Conservation (phyloP, 2,329 filamentous ascomycete genomes). For the Alternaria gansuensis region DNA sequence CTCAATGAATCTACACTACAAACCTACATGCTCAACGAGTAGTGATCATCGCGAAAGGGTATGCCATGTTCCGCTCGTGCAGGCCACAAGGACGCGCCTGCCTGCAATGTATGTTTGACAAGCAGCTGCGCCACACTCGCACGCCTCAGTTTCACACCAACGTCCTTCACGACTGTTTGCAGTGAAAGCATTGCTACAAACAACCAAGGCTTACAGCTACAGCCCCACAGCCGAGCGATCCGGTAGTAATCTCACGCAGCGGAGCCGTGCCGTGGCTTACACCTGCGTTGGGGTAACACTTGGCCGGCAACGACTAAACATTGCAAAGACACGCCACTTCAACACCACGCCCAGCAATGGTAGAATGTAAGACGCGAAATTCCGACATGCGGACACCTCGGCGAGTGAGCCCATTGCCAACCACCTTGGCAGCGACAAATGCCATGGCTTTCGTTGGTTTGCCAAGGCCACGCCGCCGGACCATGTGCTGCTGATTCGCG, state of each 20-base stretch:
- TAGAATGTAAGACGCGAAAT: constrained; percentile 2
- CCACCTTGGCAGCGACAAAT: constrained; percentile 8
- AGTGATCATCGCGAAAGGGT: not conserved
- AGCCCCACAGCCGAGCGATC: not conserved
- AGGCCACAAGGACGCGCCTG: constrained; percentile 8
- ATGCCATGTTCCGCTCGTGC: not conserved
- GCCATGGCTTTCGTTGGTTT: constrained; percentile 6
- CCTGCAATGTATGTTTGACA: constrained; percentile 8
- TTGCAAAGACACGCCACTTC: not conserved
- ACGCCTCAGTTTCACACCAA: constrained; percentile 15
- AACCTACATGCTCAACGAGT: not conserved
- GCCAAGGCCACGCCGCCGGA: constrained; percentile 12
- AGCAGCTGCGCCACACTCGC: constrained; percentile 14
- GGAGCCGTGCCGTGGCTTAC: not conserved
- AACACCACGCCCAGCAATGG: constrained; percentile 1
- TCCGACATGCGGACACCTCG: constrained; percentile 3
- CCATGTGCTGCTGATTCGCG: constrained; percentile 1
- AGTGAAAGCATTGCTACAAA: constrained; percentile 1
- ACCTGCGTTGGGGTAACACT: not conserved
- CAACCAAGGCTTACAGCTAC: not conserved
- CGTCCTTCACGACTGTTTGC: not conserved
- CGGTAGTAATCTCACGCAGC: constrained; percentile 5
- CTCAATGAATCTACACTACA: not conserved
- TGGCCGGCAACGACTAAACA: constrained; percentile 1
- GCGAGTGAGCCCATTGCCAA: not conserved